These are phyloP conservation scores for Amphicarpaea edgeworthii DNA, from an alignment of 306 rosid genomes.

Conservation along the genomic window DNA sequence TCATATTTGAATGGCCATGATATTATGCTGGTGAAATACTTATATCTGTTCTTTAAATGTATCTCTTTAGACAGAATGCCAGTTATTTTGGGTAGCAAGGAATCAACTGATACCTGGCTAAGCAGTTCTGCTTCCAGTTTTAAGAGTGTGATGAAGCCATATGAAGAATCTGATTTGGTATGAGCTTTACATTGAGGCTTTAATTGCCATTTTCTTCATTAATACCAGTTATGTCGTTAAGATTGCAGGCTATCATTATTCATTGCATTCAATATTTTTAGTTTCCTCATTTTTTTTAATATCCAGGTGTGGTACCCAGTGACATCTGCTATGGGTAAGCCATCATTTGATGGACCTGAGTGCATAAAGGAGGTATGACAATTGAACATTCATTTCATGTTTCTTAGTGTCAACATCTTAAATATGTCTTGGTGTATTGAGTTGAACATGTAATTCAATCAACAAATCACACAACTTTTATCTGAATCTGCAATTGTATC, in stretches of 20 bases:
- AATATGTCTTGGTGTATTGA: slow-evolving; percentile 1
- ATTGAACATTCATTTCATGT: slow-evolving; percentile 23
- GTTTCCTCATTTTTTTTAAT: slow-evolving; percentile 20
- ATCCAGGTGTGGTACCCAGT: slow-evolving; percentile 88
- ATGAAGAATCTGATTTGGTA: slow-evolving; percentile 83
- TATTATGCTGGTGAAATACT: slow-evolving; percentile 25
- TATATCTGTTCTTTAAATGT: slow-evolving; percentile 31
- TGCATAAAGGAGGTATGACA: slow-evolving; percentile 80
- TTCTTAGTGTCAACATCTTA: slow-evolving; percentile 7
- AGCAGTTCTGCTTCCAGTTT: slow-evolving; percentile 60
- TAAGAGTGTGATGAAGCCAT: slow-evolving; percentile 72
- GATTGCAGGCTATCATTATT: not conserved
- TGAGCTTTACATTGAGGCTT: slow-evolving; percentile 36
- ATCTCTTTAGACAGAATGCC: slow-evolving; percentile 86
- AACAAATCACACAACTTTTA: slow-evolving; percentile 15
- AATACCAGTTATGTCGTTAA: not conserved
- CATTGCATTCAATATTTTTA: not conserved
- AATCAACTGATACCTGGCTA: slow-evolving; percentile 76
- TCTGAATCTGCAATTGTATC: slow-evolving; percentile 1
- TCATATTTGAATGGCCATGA: slow-evolving; percentile 33
- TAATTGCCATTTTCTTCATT: not conserved
- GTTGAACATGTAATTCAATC: slow-evolving; percentile 4
- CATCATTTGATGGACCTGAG: slow-evolving; percentile 86
- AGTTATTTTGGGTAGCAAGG: slow-evolving; percentile 82
- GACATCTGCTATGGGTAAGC: slow-evolving; percentile 83